Conservation (phyloP, 306 rosid genomes). For the Prunus davidiana region DNA sequence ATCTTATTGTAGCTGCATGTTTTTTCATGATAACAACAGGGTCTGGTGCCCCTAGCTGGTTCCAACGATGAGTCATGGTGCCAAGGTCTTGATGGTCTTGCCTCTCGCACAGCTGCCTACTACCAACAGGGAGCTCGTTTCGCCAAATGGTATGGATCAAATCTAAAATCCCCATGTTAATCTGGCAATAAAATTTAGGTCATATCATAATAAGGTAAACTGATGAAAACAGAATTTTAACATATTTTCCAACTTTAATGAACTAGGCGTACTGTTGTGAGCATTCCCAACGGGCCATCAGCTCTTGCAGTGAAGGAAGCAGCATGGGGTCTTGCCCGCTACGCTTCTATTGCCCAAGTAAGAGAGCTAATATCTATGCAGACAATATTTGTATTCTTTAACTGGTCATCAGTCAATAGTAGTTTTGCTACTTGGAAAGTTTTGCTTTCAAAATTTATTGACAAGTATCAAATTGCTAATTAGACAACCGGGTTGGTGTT, state of each 20-base stretch:
- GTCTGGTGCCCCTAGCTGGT: slow-evolving; percentile 76
- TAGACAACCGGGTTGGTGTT: background rate
- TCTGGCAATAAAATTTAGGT: background rate
- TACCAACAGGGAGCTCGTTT: slow-evolving; percentile 95
- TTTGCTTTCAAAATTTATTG: background rate
- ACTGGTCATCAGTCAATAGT: too few relatives aligned
- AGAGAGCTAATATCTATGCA: slow-evolving; percentile 12
- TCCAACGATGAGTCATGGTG: slow-evolving; percentile 92
- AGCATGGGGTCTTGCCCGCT: slow-evolving; percentile 96
- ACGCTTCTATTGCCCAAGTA: slow-evolving; percentile 90
- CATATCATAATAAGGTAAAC: background rate
- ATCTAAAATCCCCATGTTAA: background rate
- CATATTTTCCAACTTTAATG: slow-evolving; percentile 9
- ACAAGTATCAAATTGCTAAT: background rate
- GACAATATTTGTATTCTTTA: too few relatives aligned
- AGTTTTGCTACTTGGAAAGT: background rate
- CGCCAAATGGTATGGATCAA: slow-evolving; percentile 68
- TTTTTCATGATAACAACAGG: slow-evolving; percentile 44
- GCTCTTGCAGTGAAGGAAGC: slow-evolving; percentile 90
- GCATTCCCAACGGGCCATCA: slow-evolving; percentile 98
- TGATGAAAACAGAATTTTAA: background rate
- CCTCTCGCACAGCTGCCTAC: slow-evolving; percentile 90
- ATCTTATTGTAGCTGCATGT: background rate
- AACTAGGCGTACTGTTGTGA: slow-evolving; percentile 79
- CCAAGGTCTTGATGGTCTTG: slow-evolving; percentile 95